phyloP scores from a whole-genome alignment of 306 rosid genomes.

The Potentilla sterilis region DNA sequence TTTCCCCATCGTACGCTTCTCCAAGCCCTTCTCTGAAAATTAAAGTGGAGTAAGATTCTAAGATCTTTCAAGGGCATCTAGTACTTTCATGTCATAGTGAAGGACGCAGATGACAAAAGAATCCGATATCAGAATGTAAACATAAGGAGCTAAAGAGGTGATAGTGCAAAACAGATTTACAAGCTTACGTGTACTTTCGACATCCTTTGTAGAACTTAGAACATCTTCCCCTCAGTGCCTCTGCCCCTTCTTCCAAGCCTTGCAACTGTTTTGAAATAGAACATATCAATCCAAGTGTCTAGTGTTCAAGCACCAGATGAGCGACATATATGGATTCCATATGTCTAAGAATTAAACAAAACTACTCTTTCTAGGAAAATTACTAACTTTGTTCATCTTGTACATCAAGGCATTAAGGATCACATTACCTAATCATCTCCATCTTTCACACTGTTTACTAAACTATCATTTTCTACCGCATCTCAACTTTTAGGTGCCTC shows the following conservation, averaged over 20 bases:
- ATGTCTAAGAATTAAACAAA: not conserved
- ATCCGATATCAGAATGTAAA: not conserved
- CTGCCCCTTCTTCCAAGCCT: slow-evolving; percentile 92
- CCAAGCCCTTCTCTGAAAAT: slow-evolving; percentile 87
- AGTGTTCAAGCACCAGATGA: not conserved
- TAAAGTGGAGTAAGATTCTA: slow-evolving; percentile 27
- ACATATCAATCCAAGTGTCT: slow-evolving; percentile 1
- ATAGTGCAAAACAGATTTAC: not conserved
- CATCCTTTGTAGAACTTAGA: slow-evolving; percentile 88
- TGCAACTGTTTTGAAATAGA: slow-evolving; percentile 66
- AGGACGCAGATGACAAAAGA: not conserved
- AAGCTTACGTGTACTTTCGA: slow-evolving; percentile 84
- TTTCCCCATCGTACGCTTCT: slow-evolving; percentile 91
- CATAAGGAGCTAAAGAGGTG: not conserved
- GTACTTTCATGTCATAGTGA: not conserved
- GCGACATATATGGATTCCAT: not conserved
- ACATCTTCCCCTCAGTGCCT: slow-evolving; percentile 87
- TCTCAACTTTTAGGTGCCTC: not conserved
- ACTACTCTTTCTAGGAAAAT: not conserved
- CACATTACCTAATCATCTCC: not conserved
- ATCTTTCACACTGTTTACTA: not conserved
- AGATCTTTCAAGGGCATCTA: slow-evolving; percentile 11
- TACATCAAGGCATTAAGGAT: not conserved
- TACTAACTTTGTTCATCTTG: not conserved
- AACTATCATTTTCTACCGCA: not conserved